These are phyloP conservation scores for Chlorella sp. DNA, from an alignment of 139 green algal genomes.

Conservation along the genomic window DNA sequence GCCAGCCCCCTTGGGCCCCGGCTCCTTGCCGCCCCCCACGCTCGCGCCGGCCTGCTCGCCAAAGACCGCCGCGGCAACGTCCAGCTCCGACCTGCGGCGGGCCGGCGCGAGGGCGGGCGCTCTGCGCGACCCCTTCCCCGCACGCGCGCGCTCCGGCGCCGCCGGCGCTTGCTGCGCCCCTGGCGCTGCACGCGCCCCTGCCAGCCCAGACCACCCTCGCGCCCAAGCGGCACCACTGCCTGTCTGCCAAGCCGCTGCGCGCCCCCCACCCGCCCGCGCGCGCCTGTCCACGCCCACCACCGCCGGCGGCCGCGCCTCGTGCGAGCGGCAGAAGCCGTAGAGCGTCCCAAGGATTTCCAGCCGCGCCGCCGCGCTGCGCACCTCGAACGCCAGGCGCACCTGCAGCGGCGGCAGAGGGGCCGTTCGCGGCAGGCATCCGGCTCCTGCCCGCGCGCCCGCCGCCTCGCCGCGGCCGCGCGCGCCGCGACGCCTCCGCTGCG, in stretches of 20 bases:
- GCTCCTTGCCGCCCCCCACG: background rate
- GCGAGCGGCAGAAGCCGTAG: slow-evolving; percentile 49
- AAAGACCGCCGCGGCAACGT: slow-evolving; percentile 10
- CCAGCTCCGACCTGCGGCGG: slow-evolving; percentile 39
- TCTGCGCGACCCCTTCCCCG: no score
- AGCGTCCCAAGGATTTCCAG: slow-evolving; percentile 45
- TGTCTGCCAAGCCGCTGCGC: background rate
- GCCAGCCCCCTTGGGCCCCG: background rate
- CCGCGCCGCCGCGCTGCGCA: slow-evolving; percentile 1
- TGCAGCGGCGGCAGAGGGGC: no score
- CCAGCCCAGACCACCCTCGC: no score
- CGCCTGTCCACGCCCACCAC: slow-evolving; percentile 30
- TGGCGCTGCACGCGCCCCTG: no score
- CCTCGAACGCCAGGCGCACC: slow-evolving; percentile 32
- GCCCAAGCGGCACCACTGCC: no score
- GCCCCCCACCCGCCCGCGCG: background rate
- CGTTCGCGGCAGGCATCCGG: no score
- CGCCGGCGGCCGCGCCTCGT: slow-evolving; percentile 32
- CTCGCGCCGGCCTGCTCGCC: background rate
- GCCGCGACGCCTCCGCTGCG: no score
- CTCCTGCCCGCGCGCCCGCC: no score
- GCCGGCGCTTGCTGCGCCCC: no score
- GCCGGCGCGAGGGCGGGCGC: no score
- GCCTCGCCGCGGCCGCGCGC: no score
- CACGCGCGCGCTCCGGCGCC: background rate